Evolutionary conservation across 2,329 filamentous ascomycete genomes (phyloP), one percentile per base, ranked within the genome.

Genomic region (Fusarium dlaminii): DNA sequence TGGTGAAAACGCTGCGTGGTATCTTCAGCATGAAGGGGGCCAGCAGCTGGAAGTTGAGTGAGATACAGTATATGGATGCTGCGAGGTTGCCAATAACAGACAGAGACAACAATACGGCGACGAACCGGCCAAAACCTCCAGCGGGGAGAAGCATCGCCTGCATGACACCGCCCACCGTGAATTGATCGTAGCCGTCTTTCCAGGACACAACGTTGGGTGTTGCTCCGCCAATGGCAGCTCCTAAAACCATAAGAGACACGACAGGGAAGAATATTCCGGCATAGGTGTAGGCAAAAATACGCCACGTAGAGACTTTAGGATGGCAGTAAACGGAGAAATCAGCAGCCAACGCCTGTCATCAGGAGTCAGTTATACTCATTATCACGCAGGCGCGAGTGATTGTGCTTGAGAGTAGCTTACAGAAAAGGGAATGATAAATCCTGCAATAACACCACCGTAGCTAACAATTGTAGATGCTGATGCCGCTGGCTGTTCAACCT

Each of bases 101-200:
- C 20, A 55, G 10, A 1, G 51, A 37, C 7, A 55, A 5, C 10
- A 55, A n/a, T 0, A 55, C 51, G 36, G 51, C 51, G 51, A 39
- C 36, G 12, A 55, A 55, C n/a, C 51, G 51, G 7, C 51, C 51
- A n/a, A 55, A 55, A 0, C 51, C 36, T 30, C 51, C 51, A 6
- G 51, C 51, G 20, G 51, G 51, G 14, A 55, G 51, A n/a, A 55
- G 51, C 51, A 55, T 55, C 36, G 51, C 51, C 20, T 55, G 51
- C 51, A 55, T 55, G 24, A 55, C 51, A n/a, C 51, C 51, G 11
- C 51, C 51, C 2, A 55, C 51, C 2, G 10, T 29, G 2, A 30
- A 55, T 17, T 20, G 14, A 36, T 55, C 36, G 14, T 55, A 55
- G 20, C 51, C 51, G 36, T 55, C 14, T 27, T 55, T 39, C 51